These are phyloP conservation scores for Fusarium fujikuroi DNA, from an alignment of 2,329 filamentous ascomycete genomes.

Conservation along the genomic window DNA sequence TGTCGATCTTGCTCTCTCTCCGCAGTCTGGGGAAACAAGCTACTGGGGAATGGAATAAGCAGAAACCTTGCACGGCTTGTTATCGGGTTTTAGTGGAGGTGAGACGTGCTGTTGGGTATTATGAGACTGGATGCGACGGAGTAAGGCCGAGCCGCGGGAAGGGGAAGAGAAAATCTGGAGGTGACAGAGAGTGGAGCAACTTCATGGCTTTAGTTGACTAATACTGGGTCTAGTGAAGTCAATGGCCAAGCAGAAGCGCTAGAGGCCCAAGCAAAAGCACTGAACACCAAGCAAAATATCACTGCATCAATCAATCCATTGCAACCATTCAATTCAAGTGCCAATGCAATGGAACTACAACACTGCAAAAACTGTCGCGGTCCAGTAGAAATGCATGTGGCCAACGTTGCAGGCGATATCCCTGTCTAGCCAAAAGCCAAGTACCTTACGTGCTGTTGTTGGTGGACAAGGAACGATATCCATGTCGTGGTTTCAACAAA, in stretches of 20 bases:
- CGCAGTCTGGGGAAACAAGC: slow-evolving; percentile 28
- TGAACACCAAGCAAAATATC: not conserved
- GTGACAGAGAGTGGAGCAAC: slow-evolving; percentile 3
- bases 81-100: slow-evolving; percentile 13
- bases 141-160: slow-evolving; percentile 26
- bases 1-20: slow-evolving; percentile 46
- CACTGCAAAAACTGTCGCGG: not conserved
- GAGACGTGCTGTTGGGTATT: slow-evolving; percentile 3
- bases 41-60: slow-evolving; percentile 25
- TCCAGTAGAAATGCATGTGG: not conserved
- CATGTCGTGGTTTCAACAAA: slow-evolving; percentile 8
- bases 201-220: not conserved
- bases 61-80: slow-evolving; percentile 21
- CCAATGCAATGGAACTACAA: slow-evolving; percentile 11
- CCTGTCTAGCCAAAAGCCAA: slow-evolving; percentile 28
- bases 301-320: not conserved
- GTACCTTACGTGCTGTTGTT: not conserved
- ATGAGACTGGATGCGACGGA: not conserved
- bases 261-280: not conserved
- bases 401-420: not conserved
- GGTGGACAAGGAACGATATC: not conserved
- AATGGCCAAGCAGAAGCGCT: slow-evolving; percentile 5
- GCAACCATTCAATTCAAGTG: not conserved
- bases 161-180: slow-evolving; percentile 1
- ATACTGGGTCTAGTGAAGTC: slow-evolving; percentile 13